Percentiles rank a stretch among this genome's conserved stretches.
phyloP scores from a whole-genome alignment of 179 eudicot species.

The Corrigiola litoralis region DNA sequence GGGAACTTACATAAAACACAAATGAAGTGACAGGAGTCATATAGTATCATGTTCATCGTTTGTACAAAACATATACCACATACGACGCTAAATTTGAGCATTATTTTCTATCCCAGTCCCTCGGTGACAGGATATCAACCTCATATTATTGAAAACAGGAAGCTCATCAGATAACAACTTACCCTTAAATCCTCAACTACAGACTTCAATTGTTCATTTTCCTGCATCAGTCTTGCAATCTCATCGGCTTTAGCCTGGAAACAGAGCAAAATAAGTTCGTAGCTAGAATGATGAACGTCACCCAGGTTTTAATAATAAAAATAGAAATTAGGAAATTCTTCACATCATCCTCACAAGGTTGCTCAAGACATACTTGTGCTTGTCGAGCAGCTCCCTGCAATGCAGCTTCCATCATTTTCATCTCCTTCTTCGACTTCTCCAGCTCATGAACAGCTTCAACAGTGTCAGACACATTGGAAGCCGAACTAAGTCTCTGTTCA shows the following conservation, averaged over 20 bases:
- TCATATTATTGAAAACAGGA: neutral
- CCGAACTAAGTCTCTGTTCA: conserved; percentile 41
- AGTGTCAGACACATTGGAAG: conserved; percentile 40
- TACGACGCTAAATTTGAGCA: neutral
- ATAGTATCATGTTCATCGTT: no score
- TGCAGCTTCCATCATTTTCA: conserved; percentile 98
- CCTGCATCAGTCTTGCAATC: conserved; percentile 87
- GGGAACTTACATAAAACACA: no score
- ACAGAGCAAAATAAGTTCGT: no score
- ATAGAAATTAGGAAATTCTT: neutral
- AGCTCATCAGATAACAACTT: conserved; percentile 15
- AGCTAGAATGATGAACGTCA: neutral
- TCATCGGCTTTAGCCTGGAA: conserved; percentile 98
- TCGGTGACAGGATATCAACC: neutral
- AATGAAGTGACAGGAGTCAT: no score
- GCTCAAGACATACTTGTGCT: conserved; percentile 63
- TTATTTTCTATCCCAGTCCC: neutral
- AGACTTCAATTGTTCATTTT: conserved; percentile 81
- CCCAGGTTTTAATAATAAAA: neutral
- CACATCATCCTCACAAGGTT: conserved; percentile 3
- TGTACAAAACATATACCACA: no score
- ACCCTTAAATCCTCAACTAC: conserved; percentile 70
- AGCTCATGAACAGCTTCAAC: conserved; percentile 49
- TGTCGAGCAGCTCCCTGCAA: conserved; percentile 93
- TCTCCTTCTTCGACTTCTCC: conserved; percentile 79